Base-by-base conservation (phyloP, 2,329 filamentous ascomycete genomes). In the Microthyrium microscopicum region DNA sequence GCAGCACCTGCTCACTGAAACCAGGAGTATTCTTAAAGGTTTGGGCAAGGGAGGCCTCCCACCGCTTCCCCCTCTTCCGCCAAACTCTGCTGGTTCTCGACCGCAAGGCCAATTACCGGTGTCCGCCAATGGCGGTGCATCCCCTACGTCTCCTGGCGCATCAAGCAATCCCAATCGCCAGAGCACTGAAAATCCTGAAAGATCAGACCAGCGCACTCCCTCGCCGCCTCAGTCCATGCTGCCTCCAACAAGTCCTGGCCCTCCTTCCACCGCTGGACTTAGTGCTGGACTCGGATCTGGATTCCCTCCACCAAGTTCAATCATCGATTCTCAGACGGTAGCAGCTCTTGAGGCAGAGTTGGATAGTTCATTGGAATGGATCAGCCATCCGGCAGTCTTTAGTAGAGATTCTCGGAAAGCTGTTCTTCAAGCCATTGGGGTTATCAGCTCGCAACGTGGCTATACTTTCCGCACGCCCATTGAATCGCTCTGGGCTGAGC, bases 351-450 rank as follows among this genome's bases (percentile, higher is more conserved):
- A 98, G 52, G 72, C 80, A 1, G 89, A 98, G 54, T 69, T 98
- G 21, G 83, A 93, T 52, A 72, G 80, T 21, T 82, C 80, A 32
- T 62, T 98, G 12, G 89, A 98, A 56, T 98, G 89, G 89, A 95
- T 98, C 55, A 84, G 79, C 50, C 89, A 98, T 49, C 89, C 89
- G 2, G 85, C 85, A 2, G 82, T 95, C 2, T 98, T 98, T 51
- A 77, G 80, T 6, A 74, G 89, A 24, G 89, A 98, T 52, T 89
- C 81, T 37, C 76, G 89, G 47, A 98, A 98, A 61, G 83, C 87
- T 4, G 85, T 98, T 2, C 65, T 98, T 17, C 89, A 98, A 54
- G 83, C 85, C 12, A 95, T 98, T 43, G 87, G 89, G 5, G 85
- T 95, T 40, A 94, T 98, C 45, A 89, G 81, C 48, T 91, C 81